Base-by-base conservation (phyloP, 1,139 yeast species). In the Pichia sp. region DNA sequence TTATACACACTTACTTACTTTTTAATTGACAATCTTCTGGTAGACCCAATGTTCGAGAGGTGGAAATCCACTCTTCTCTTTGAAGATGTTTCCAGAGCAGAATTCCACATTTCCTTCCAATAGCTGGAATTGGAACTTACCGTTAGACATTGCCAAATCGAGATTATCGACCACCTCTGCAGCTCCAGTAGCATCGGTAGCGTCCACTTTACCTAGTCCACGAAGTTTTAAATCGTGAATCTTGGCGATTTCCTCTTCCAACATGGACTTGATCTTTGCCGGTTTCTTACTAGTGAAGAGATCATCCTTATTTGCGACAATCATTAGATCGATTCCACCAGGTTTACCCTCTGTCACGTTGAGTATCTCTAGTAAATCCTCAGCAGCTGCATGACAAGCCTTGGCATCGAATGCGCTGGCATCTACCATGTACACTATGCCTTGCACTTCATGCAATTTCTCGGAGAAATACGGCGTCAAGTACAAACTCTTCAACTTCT, bases 251-350 rank as follows among this genome's bases (percentile, higher is more conserved):
- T 84, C 94, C 6, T 55, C 44, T 51, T 83, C 91, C 39, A 88
- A 58, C 29, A 75, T 56, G 18, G 63, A 63, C 47, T 65, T 69
- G 37, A 88, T 69, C 51, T 80, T 77, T 36, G 60, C 54, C 8
- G 77, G 67, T 15, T 93, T 91, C 45, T 85, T 72, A 14, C 94
- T 74, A 47, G 85, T 85, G 62, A 91, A 91, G 33, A 79, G 70
- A 52, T 91, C 97, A 30, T 71, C 70, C 55, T 87, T 87, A 62
- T 88, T 91, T 41, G 88, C 75, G 21, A 88, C 93, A 47, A 88
- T 63, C 39, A 84, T 62, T 35, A 80, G 64, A 53, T 83, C 91
- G 14, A 81, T 67, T 3, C 93, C 93, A 45, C 64, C 70, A 15
- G 77, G 74, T 38, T 67, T 62, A 33, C 66, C 61, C 51, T 83